Percentiles rank a stretch among this genome's conserved stretches.
phyloP scores from a whole-genome alignment of 805 yeast species.

The Cyberlindnera nakhonratchasimensis region DNA sequence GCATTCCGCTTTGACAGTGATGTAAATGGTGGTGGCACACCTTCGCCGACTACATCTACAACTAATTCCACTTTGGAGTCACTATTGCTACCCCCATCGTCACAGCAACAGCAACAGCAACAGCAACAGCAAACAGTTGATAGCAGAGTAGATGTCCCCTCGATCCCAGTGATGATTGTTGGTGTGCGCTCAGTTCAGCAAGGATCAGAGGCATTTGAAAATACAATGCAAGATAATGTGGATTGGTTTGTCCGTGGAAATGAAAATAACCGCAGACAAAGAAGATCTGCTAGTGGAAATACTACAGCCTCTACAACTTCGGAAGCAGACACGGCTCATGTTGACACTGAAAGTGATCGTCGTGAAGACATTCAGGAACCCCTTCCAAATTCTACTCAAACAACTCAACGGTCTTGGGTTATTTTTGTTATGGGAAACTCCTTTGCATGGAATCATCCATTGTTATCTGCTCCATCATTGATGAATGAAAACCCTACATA shows the following conservation, averaged over 20 bases:
- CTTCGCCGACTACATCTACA: background rate
- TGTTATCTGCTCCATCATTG: constrained; percentile 44
- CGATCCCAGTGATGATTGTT: constrained; percentile 46
- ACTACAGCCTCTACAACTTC: background rate
- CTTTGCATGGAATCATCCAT: constrained; percentile 47
- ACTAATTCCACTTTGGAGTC: background rate
- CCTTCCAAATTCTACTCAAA: constrained; percentile 2
- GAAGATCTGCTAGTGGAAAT: background rate
- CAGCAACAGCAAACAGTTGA: constrained; percentile 2
- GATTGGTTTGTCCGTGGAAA: constrained; percentile 16
- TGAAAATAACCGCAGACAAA: background rate
- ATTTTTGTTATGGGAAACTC: constrained; percentile 58
- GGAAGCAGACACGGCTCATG: background rate
- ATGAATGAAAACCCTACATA: constrained; percentile 48
- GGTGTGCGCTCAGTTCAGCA: constrained; percentile 42
- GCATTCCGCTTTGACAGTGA: constrained; percentile 41
- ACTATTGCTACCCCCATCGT: background rate
- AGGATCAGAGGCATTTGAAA: constrained; percentile 12
- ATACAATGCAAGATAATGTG: constrained; percentile 13
- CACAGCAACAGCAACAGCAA: background rate
- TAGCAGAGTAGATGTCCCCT: constrained; percentile 1
- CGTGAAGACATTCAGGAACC: constrained; percentile 10
- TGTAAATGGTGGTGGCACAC: background rate
- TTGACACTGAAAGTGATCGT: background rate
- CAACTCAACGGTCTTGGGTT: constrained; percentile 49